Conservation (phyloP, 1,284 basidiomycete species). For the Irpex rosettiformis region DNA sequence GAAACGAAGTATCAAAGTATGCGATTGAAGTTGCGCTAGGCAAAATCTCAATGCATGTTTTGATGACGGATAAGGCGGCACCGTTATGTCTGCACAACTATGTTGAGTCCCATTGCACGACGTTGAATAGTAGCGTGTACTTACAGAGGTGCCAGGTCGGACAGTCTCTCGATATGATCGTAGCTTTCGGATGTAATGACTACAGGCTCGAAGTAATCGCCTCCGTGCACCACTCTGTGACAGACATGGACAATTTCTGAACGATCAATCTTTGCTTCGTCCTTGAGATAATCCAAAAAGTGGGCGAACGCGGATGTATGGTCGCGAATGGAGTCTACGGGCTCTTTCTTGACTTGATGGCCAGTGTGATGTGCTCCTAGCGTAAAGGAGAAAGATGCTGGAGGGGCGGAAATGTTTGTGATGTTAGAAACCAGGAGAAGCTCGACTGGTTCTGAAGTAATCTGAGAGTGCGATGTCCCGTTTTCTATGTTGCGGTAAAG, state of each 20-base stretch:
- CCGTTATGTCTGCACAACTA: constrained; percentile 51
- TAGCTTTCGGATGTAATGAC: constrained; percentile 59
- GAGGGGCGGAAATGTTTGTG: constrained; percentile 54
- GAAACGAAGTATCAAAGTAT: constrained; percentile 86
- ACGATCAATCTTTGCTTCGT: constrained; percentile 40
- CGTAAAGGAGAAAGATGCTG: constrained; percentile 47
- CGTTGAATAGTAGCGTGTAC: background rate
- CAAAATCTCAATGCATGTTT: constrained; percentile 58
- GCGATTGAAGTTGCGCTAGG: constrained; percentile 63
- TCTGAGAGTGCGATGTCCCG: constrained; percentile 4
- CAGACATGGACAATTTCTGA: constrained; percentile 52
- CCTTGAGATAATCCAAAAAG: constrained; percentile 51
- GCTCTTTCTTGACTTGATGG: constrained; percentile 34
- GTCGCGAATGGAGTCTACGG: constrained; percentile 40
- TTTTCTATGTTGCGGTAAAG: constrained; percentile 39
- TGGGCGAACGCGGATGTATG: constrained; percentile 63
- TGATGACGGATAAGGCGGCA: constrained; percentile 57
- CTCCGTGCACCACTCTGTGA: constrained; percentile 83
- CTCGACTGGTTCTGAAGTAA: constrained; percentile 33
- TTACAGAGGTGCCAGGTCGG: constrained; percentile 76
- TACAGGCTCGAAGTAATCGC: constrained; percentile 67
- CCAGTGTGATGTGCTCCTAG: constrained; percentile 23
- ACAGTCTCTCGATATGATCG: constrained; percentile 70
- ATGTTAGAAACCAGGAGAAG: constrained; percentile 50
- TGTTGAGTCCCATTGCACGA: background rate